Percentiles rank a stretch among this genome's conserved stretches.
phyloP scores from a whole-genome alignment of 2,329 filamentous ascomycete genomes.

The Trichoderma citrinoviride region DNA sequence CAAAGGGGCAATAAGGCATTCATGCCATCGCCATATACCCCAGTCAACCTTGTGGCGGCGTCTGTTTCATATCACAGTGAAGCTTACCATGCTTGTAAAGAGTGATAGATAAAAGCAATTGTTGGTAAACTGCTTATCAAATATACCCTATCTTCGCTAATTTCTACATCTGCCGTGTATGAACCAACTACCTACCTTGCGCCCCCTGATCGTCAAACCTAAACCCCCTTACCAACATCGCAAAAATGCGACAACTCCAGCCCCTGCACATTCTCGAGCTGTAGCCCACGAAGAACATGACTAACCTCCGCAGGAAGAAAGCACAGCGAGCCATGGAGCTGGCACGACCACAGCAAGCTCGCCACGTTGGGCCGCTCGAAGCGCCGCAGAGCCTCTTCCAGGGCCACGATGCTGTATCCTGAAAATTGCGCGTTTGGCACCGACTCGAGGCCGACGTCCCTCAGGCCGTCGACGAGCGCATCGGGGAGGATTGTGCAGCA shows the following conservation, averaged over 20 bases:
- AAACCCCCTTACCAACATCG: no score
- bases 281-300: background rate
- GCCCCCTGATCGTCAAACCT: no score
- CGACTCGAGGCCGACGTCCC: background rate
- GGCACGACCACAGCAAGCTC: background rate
- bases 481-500: background rate
- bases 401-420: background rate
- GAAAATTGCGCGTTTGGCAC: background rate
- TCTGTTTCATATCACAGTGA: no score
- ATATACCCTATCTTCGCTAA: no score
- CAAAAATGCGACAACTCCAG: background rate
- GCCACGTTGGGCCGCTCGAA: background rate
- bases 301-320: background rate
- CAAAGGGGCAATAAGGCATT: no score
- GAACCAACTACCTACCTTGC: no score
- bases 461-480: background rate
- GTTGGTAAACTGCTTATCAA: no score
- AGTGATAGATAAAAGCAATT: no score
- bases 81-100: no score
- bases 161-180: no score
- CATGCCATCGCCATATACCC: no score
- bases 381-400: background rate
- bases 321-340: background rate
- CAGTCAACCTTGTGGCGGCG: no score
- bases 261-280: background rate